Evolutionary conservation across 202 grass and related monocot genomes (phyloP).

Genomic region (Schoenoplectus tabernaemontani): DNA sequence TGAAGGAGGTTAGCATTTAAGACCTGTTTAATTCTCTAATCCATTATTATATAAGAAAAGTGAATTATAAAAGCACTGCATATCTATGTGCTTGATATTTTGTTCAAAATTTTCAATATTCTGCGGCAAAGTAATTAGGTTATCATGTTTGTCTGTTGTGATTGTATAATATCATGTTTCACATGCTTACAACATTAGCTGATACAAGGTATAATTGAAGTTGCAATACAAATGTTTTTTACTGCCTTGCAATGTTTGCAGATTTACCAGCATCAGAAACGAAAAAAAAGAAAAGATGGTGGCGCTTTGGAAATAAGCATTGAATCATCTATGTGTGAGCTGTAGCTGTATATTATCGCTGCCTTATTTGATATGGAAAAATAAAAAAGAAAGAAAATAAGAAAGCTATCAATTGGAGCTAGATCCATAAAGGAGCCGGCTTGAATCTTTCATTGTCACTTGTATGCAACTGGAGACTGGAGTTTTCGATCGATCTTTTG

Average conservation of each 20-base stretch:
- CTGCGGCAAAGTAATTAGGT: neutral
- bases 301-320: conserved; percentile 51
- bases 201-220: neutral
- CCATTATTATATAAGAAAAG: neutral
- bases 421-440: neutral
- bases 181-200: neutral
- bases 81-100: neutral
- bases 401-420: neutral
- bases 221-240: conserved; percentile 1
- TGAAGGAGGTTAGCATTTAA: conserved; percentile 36
- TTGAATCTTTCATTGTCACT: neutral
- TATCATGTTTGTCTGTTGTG: neutral
- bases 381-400: neutral
- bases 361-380: conserved; percentile 3
- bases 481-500: neutral
- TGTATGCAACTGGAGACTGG: neutral
- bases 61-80: neutral
- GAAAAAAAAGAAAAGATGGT: conserved; percentile 60
- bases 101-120: neutral
- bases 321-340: conserved; percentile 1
- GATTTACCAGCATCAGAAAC: conserved; percentile 38
- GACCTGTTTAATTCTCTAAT: neutral
- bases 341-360: neutral
- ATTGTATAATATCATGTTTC: neutral
- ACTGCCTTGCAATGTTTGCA: conserved; percentile 20